These are phyloP conservation scores for Rhizopus microsporus DNA, from an alignment of 371 early-diverging fungal genomes.

Conservation along the genomic window DNA sequence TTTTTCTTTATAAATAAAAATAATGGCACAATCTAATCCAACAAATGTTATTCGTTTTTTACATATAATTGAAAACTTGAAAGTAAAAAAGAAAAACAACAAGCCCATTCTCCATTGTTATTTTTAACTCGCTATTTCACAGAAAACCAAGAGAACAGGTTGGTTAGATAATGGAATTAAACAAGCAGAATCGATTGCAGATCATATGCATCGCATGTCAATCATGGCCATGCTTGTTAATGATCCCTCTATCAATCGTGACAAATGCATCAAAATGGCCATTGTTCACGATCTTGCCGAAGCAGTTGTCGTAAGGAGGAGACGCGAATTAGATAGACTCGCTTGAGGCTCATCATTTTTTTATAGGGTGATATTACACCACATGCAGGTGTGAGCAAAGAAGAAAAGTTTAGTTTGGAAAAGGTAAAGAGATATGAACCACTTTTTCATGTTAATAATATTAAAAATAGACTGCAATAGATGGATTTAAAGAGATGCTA, in stretches of 20 bases:
- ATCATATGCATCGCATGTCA: slow-evolving; percentile 95
- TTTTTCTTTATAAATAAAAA: neutral
- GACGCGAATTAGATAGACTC: neutral
- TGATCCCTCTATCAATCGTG: slow-evolving; percentile 60
- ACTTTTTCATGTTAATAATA: neutral
- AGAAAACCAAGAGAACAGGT: slow-evolving; percentile 91
- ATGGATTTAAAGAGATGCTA: slow-evolving; percentile 58
- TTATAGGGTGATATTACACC: slow-evolving; percentile 90
- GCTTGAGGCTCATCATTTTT: neutral
- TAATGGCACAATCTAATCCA: slow-evolving; percentile 32
- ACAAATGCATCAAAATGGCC: slow-evolving; percentile 84
- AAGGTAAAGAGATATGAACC: slow-evolving; percentile 35
- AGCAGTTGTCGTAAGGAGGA: slow-evolving; percentile 66
- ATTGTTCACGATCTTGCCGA: slow-evolving; percentile 93
- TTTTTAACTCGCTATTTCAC: neutral
- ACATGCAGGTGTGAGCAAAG: slow-evolving; percentile 73
- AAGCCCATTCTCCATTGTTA: neutral
- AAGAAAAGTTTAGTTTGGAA: slow-evolving; percentile 78
- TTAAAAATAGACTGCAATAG: slow-evolving; percentile 65
- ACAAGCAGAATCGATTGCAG: slow-evolving; percentile 83
- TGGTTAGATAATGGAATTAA: slow-evolving; percentile 78
- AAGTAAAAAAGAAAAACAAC: slow-evolving; percentile 42
- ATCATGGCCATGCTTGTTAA: slow-evolving; percentile 82
- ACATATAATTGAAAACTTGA: slow-evolving; percentile 66
- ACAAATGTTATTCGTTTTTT: slow-evolving; percentile 57